Evolutionary conservation across 2,329 filamentous ascomycete species (phyloP), one percentile per base, ranked within the genome.

Genomic region (Huntiella moniliformis): DNA sequence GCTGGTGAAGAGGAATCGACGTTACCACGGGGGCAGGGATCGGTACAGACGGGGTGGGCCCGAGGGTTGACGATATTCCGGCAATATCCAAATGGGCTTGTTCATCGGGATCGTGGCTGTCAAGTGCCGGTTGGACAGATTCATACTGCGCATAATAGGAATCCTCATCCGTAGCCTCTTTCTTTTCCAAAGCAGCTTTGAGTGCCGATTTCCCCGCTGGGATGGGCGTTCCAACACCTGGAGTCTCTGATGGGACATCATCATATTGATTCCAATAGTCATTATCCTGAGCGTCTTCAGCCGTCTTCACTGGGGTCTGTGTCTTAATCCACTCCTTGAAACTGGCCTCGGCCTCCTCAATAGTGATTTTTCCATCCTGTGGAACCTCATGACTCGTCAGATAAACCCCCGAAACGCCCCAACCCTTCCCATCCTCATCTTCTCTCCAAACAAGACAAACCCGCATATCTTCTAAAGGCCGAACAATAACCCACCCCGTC

Each of bases 71-170:
- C 10, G 22, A 28, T 28, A 49, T 44, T 52, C 52, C 40, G 53
- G 55, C 63, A 47, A 67, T 77, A 2, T 46, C 22, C 3, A 50
- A 31, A 8, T 47, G 38, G 5, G 18, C 37, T 10, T 41, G 44
- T 61, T 85, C 81, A 54, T 85, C 79, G n/a, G 82, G 82, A 53
- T 87, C 82, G 57, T 87, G 77, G 47, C 74, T 75, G 59, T 88
- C 83, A 67, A 88, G 75, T 31, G 82, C 82, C 2, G 82, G 81
- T 57, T 88, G 82, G 6, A 88, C 81, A 51, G 73, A 67, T 54
- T 81, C 77, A 58, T 91, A 88, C 56, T 79, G 76, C 13, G 79
- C 74, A 58, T 75, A 88, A 59, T 88, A 88, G 38, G 76, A 76
- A 40, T 79, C 73, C 51, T 87, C 82, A 15, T 67, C 65, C 5